Conservation (phyloP, 106 monocot genomes). For the Dendrobium chrysotoxum region DNA sequence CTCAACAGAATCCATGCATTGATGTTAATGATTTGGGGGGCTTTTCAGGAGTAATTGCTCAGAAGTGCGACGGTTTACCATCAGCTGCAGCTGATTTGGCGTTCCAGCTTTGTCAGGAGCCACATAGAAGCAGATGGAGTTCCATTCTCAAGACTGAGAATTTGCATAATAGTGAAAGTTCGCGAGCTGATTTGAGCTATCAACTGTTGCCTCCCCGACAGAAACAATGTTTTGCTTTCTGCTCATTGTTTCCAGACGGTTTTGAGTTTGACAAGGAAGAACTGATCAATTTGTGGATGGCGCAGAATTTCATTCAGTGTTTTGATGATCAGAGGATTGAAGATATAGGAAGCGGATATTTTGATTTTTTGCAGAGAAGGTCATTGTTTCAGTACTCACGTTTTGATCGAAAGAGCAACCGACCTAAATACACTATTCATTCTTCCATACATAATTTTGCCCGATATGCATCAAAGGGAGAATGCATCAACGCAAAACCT, state of each 20-base stretch:
- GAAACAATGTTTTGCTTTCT: constrained; percentile 32
- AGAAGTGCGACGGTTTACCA: not conserved
- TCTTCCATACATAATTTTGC: constrained; percentile 21
- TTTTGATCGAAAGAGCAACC: not conserved
- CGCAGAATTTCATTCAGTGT: constrained; percentile 12
- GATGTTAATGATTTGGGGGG: too few relatives aligned
- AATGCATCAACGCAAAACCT: constrained; percentile 2
- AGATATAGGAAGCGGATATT: constrained; percentile 10
- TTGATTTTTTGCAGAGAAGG: constrained; percentile 14
- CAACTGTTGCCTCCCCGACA: constrained; percentile 12
- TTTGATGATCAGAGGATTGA: not conserved
- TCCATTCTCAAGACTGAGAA: not conserved
- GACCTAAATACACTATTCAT: constrained; percentile 18
- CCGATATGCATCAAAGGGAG: not conserved
- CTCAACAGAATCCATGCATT: too few relatives aligned
- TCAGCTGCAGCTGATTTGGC: not conserved
- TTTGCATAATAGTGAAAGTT: not conserved
- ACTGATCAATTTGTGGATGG: constrained; percentile 24
- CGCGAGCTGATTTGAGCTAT: constrained; percentile 17
- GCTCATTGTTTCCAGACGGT: constrained; percentile 26
- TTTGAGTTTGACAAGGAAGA: not conserved
- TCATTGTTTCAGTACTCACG: constrained; percentile 13
- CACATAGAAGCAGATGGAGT: not conserved
- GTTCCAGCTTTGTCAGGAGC: not conserved
- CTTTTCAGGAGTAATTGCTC: too few relatives aligned